Base-by-base conservation (phyloP, 306 rosid species). In the Heteromeles arbutifolia region DNA sequence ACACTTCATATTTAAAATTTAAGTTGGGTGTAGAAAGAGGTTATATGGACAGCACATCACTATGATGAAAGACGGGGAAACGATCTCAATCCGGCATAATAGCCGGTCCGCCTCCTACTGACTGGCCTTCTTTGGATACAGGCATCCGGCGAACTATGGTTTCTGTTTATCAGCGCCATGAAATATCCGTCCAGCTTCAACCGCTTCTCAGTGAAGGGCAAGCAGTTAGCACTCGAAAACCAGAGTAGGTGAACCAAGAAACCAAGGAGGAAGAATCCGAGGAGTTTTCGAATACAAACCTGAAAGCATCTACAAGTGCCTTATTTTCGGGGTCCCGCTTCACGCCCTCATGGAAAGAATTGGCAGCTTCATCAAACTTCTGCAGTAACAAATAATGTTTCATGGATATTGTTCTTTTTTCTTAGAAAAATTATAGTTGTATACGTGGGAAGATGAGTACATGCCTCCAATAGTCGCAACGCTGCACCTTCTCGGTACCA, bases 401-500 rank as follows among this genome's bases (percentile, higher is more conserved):
- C 28, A 17, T 73, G 68, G 41, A 15, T 15, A 10, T 24, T 58
- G 67, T 21, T 73, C 56, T 12, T 24, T 10, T 8, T 72, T 22
- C 2, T 10, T 4, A 41, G 3, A 2, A 28, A 62, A 62, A 14
- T 62, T 28, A 4, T 22, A 62, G 15, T 39, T 53, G 58, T 7
- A 75, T 41, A 45, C 3, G 39, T 77, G 68, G 32, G 61, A 80
- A 72, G 26, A 34, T 56, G 50, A 67, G 26, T 53, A 75, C 92
- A 62, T 84, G 87, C 99, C 99, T 89, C 96, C 83, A 95, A 83
- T 54, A 90, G 79, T 31, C 96, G 91, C 77, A 92, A 86, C 45
- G 98, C 99, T 58, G 98, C 98, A 32, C 98, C 99, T 90, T 90
- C 99, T 21, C 98, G 90, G 62, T 89, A 95, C 85, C 99, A 92